Evolutionary conservation across 2,329 filamentous ascomycete species (phyloP).

Genomic region (Cordyceps javanica): DNA sequence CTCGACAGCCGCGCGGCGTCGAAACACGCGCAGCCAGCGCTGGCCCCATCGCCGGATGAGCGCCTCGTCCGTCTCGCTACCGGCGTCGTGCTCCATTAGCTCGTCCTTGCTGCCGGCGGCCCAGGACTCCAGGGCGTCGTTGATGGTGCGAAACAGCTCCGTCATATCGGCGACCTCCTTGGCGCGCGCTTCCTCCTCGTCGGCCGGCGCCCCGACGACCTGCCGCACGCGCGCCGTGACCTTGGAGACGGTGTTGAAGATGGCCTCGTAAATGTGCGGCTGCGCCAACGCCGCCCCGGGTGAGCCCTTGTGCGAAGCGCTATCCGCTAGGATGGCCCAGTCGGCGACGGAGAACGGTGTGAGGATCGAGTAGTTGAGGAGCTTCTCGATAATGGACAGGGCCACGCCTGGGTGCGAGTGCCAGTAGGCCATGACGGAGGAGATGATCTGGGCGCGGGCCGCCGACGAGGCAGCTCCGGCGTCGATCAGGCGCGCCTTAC

Average conservation of each 20-base stretch:
- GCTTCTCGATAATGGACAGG: conserved; percentile 88
- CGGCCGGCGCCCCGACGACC: conserved; percentile 57
- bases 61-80: conserved; percentile 50
- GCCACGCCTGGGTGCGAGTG: conserved; percentile 85
- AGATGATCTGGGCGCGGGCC: conserved; percentile 81
- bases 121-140: conserved; percentile 69
- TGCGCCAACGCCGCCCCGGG: conserved; percentile 64
- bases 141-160: conserved; percentile 72
- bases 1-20: conserved; percentile 76
- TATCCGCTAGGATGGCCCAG: conserved; percentile 68
- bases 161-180: conserved; percentile 70
- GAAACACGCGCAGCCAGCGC: conserved; percentile 81
- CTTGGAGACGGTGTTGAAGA: conserved; percentile 82
- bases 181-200: conserved; percentile 54
- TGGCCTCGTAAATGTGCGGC: conserved; percentile 80
- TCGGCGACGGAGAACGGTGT: conserved; percentile 79
- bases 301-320: conserved; percentile 41
- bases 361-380: conserved; percentile 94
- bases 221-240: conserved; percentile 82
- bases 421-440: conserved; percentile 90
- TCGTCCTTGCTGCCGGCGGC: conserved; percentile 68
- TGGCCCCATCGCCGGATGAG: conserved; percentile 74
- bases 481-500: conserved; percentile 79
- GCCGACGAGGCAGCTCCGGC: conserved; percentile 68
- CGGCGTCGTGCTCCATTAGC: conserved; percentile 63